phyloP scores from a whole-genome alignment of 768 basidiomycete genomes.

The Gymnopilus dilepis region DNA sequence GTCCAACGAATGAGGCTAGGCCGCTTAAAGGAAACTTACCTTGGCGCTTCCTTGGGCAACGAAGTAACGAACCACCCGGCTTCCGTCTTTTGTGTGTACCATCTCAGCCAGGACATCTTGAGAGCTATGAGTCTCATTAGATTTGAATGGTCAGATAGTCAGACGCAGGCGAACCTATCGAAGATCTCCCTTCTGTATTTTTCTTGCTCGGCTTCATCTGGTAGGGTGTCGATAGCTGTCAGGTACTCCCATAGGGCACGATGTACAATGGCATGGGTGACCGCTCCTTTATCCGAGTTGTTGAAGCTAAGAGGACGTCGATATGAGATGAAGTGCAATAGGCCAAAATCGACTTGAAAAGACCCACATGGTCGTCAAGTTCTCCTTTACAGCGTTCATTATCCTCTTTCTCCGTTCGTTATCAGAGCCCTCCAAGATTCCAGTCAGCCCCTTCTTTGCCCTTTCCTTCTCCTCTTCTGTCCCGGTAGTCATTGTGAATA shows the following conservation, averaged over 20 bases:
- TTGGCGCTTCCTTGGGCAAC: slow-evolving; percentile 85
- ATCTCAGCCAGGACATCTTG: slow-evolving; percentile 89
- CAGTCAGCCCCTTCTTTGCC: slow-evolving; percentile 69
- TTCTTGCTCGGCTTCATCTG: slow-evolving; percentile 71
- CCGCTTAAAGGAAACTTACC: slow-evolving; percentile 38
- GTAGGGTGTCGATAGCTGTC: slow-evolving; percentile 56
- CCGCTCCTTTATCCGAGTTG: slow-evolving; percentile 88
- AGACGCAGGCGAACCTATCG: slow-evolving; percentile 59
- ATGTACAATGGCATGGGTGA: slow-evolving; percentile 88
- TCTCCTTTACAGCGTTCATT: slow-evolving; percentile 72
- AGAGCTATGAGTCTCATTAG: slow-evolving; percentile 50
- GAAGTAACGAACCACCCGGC: slow-evolving; percentile 84
- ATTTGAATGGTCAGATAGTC: neutral
- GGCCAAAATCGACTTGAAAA: neutral
- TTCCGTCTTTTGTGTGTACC: slow-evolving; percentile 93
- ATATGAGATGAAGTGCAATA: neutral
- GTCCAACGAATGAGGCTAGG: neutral
- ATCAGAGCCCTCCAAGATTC: slow-evolving; percentile 68
- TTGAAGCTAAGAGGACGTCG: slow-evolving; percentile 83
- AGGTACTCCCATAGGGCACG: slow-evolving; percentile 89
- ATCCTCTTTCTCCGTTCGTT: slow-evolving; percentile 70
- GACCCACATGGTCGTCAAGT: slow-evolving; percentile 73
- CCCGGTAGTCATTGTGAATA: slow-evolving; percentile 65
- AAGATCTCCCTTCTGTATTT: slow-evolving; percentile 81
- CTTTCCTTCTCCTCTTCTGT: slow-evolving; percentile 67